Evolutionary conservation across 1,139 yeast species (phyloP).

Genomic region (Hansenula sp.): DNA sequence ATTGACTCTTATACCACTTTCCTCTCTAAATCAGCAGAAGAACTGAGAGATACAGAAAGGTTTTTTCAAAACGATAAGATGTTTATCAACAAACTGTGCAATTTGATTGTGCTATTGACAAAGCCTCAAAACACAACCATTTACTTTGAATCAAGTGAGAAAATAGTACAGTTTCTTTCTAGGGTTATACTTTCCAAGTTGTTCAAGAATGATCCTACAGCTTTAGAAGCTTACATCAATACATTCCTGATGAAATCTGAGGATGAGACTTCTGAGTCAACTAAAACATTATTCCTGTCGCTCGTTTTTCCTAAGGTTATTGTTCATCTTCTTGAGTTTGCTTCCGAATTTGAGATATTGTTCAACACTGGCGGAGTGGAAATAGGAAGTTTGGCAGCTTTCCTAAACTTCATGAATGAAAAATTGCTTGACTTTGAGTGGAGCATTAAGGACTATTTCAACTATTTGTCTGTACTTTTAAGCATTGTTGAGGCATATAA

Average conservation of each 20-base stretch:
- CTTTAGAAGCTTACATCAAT: constrained; percentile 20
- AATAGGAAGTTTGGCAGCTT: constrained; percentile 16
- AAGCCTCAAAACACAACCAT: constrained; percentile 26
- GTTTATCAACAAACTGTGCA: constrained; percentile 19
- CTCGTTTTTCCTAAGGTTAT: constrained; percentile 24
- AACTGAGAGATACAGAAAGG: constrained; percentile 12
- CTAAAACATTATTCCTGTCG: constrained; percentile 15
- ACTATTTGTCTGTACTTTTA: constrained; percentile 16
- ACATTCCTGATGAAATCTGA: constrained; percentile 13
- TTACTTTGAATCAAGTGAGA: constrained; percentile 21
- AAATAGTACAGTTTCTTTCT: constrained; percentile 18
- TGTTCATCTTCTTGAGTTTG: constrained; percentile 22
- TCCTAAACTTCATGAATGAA: constrained; percentile 13
- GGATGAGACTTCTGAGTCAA: constrained; percentile 5
- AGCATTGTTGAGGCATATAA: constrained; percentile 16
- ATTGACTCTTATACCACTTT: constrained; percentile 18
- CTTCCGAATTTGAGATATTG: constrained; percentile 18
- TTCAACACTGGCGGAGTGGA: constrained; percentile 15
- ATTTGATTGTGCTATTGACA: constrained; percentile 23
- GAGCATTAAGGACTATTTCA: constrained; percentile 21
- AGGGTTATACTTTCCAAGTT: constrained; percentile 19
- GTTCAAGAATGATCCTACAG: constrained; percentile 15
- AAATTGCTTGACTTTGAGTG: constrained; percentile 20
- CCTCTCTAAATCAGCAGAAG: constrained; percentile 14
- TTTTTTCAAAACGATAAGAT: constrained; percentile 18